Conservation (phyloP, 768 basidiomycete genomes). For the Boletus tomentosulus region DNA sequence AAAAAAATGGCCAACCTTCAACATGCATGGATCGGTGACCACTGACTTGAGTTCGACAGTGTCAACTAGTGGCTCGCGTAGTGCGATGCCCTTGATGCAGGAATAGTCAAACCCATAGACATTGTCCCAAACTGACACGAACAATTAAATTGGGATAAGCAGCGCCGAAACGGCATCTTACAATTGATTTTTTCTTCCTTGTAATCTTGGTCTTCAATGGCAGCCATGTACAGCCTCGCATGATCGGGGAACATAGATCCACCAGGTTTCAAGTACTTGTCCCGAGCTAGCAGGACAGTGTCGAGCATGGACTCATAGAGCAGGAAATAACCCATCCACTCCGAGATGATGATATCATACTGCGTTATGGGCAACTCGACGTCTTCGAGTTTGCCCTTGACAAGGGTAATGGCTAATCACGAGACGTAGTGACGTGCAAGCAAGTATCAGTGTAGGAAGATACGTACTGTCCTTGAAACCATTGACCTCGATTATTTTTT, state of each 20-base stretch:
- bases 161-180: slow-evolving; percentile 27
- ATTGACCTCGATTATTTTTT: slow-evolving; percentile 94
- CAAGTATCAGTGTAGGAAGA: background rate
- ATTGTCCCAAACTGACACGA: slow-evolving; percentile 87
- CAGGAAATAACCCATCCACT: slow-evolving; percentile 99
- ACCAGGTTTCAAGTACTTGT: slow-evolving; percentile 89
- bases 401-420: slow-evolving; percentile 77
- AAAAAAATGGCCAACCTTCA: too few species aligned
- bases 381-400: slow-evolving; percentile 98
- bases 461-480: slow-evolving; percentile 90
- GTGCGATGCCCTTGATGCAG: slow-evolving; percentile 97
- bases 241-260: slow-evolving; percentile 96
- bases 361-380: slow-evolving; percentile 80
- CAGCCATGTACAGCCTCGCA: slow-evolving; percentile 88
- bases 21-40: slow-evolving; percentile 69
- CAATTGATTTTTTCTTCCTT: slow-evolving; percentile 99
- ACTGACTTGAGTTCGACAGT: slow-evolving; percentile 97
- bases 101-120: slow-evolving; percentile 99
- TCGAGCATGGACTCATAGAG: slow-evolving; percentile 99
- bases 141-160: slow-evolving; percentile 3
- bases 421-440: slow-evolving; percentile 4
- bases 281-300: slow-evolving; percentile 93
- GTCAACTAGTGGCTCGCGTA: slow-evolving; percentile 95
- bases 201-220: slow-evolving; percentile 99
- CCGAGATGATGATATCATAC: slow-evolving; percentile 98